These are phyloP conservation scores for Micromonas commoda DNA, from an alignment of 139 green algal genomes.

Conservation along the genomic window DNA sequence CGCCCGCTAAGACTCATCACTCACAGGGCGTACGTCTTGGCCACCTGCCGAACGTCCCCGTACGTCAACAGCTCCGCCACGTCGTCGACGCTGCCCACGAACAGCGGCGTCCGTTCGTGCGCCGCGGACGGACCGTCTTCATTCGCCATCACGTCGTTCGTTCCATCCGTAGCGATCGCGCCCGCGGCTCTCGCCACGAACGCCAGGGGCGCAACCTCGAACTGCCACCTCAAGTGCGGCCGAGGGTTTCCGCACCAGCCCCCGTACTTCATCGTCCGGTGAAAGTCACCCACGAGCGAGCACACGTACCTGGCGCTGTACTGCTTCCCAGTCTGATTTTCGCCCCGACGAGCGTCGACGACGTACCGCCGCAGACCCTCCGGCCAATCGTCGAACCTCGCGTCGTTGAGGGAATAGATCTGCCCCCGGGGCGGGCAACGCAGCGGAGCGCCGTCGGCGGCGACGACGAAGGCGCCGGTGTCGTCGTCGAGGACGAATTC, in stretches of 20 bases:
- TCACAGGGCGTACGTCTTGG: slow-evolving; percentile 47
- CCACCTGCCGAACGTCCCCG: slow-evolving; percentile 53
- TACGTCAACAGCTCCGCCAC: slow-evolving; percentile 61
- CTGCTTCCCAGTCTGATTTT: slow-evolving; percentile 55
- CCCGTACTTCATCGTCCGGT: slow-evolving; percentile 54
- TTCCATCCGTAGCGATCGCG: slow-evolving; percentile 27
- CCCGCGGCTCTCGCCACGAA: slow-evolving; percentile 51
- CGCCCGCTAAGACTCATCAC: too few relatives aligned
- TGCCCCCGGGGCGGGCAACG: slow-evolving; percentile 57
- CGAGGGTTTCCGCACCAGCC: slow-evolving; percentile 51
- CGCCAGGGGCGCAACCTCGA: slow-evolving; percentile 57
- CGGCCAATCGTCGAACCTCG: slow-evolving; percentile 63
- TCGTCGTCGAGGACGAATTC: slow-evolving; percentile 69
- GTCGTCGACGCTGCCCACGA: slow-evolving; percentile 56
- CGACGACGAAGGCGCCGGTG: slow-evolving; percentile 85
- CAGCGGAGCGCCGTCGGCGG: slow-evolving; percentile 64
- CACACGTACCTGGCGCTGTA: slow-evolving; percentile 67
- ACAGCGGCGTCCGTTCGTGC: slow-evolving; percentile 77
- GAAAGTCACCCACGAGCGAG: slow-evolving; percentile 55
- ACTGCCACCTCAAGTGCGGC: slow-evolving; percentile 57
- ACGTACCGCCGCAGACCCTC: slow-evolving; percentile 54
- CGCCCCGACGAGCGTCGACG: slow-evolving; percentile 49
- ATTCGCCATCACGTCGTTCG: slow-evolving; percentile 44
- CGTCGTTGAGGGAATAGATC: slow-evolving; percentile 73
- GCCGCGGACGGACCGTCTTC: slow-evolving; percentile 56